Evolutionary conservation across 1,284 basidiomycete genomes (phyloP).

Genomic region (Naganishia cerealis): DNA sequence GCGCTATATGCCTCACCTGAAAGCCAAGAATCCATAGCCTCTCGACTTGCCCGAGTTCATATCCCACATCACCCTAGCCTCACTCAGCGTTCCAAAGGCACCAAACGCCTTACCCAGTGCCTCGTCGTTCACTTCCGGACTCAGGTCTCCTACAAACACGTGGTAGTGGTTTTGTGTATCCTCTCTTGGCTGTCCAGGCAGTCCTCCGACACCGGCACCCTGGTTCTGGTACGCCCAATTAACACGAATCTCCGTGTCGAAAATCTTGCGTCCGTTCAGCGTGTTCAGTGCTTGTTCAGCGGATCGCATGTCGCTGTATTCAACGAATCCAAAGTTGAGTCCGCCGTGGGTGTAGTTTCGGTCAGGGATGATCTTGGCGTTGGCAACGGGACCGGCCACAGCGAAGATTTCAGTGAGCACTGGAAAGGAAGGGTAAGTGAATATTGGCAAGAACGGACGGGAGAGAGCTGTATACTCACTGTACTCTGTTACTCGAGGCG

Average conservation of each 20-base stretch:
- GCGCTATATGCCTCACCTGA: slow-evolving; percentile 46
- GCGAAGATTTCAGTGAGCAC: slow-evolving; percentile 93
- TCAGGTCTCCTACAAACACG: slow-evolving; percentile 96
- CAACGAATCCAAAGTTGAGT: slow-evolving; percentile 97
- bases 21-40: slow-evolving; percentile 61
- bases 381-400: slow-evolving; percentile 89
- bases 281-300: slow-evolving; percentile 96
- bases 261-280: slow-evolving; percentile 95
- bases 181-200: slow-evolving; percentile 56
- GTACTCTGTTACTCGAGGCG: slow-evolving; percentile 71
- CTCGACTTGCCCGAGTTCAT: slow-evolving; percentile 96
- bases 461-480: slow-evolving; percentile 34
- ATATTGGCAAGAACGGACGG: not conserved
- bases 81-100: slow-evolving; percentile 89
- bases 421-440: not conserved
- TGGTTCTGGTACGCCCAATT: slow-evolving; percentile 98
- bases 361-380: slow-evolving; percentile 98
- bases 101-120: slow-evolving; percentile 92
- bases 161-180: slow-evolving; percentile 94
- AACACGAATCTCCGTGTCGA: slow-evolving; percentile 93
- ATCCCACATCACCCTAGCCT: slow-evolving; percentile 99
- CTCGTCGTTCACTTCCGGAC: slow-evolving; percentile 97
- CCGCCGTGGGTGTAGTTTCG: slow-evolving; percentile 96
- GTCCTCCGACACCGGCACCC: slow-evolving; percentile 23
- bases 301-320: slow-evolving; percentile 94